These are phyloP conservation scores for Hansenula sp. DNA, from an alignment of 1,139 yeast species.

Conservation along the genomic window DNA sequence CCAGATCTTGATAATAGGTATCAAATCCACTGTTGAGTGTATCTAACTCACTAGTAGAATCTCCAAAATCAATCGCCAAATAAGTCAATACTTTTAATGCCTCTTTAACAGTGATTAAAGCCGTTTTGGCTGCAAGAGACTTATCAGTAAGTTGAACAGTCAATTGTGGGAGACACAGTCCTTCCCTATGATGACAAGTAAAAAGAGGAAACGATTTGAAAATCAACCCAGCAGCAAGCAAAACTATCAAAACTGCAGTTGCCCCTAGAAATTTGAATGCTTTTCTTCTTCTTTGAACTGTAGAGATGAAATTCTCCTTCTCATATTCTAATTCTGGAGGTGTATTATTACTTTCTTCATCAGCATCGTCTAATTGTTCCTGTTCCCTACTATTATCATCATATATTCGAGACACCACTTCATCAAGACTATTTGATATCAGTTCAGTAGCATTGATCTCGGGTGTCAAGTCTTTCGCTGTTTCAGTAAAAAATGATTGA, in stretches of 20 bases:
- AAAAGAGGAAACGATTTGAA: constrained; percentile 24
- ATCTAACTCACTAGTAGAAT: constrained; percentile 18
- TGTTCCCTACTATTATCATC: constrained; percentile 1
- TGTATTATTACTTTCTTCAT: not conserved
- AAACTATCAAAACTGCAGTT: constrained; percentile 3
- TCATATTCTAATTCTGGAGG: too few species aligned
- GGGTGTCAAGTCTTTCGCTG: not conserved
- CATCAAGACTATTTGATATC: constrained; percentile 10
- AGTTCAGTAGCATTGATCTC: not conserved
- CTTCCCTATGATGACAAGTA: constrained; percentile 24
- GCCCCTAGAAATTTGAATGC: not conserved
- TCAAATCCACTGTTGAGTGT: constrained; percentile 17
- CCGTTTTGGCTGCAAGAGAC: constrained; percentile 31
- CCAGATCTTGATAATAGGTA: constrained; percentile 19
- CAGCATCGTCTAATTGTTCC: not conserved
- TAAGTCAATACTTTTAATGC: constrained; percentile 49
- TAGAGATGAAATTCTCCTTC: too few species aligned
- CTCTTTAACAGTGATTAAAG: constrained; percentile 40
- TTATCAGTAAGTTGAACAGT: constrained; percentile 35
- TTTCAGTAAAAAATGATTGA: not conserved
- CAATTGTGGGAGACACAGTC: constrained; percentile 43
- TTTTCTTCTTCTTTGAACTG: too few species aligned
- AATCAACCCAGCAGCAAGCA: constrained; percentile 2
- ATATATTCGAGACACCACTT: constrained; percentile 10
- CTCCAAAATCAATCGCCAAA: constrained; percentile 50